Evolutionary conservation across 2,329 filamentous ascomycete genomes (phyloP).

Genomic region (Mycogone perniciosa): DNA sequence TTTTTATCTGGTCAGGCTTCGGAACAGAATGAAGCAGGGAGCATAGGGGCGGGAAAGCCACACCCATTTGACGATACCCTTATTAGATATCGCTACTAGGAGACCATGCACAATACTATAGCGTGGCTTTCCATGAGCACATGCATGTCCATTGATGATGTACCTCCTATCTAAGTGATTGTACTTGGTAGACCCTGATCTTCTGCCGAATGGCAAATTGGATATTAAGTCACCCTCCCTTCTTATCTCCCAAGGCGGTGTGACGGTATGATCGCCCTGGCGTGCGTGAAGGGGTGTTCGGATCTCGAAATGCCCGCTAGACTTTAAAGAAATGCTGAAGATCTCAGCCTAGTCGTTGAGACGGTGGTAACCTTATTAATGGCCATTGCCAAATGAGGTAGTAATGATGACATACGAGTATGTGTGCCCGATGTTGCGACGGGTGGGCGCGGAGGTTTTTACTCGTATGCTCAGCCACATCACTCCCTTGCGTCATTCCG

Average conservation of each 20-base stretch:
- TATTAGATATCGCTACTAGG: background rate
- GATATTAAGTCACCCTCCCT: background rate
- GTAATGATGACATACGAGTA: background rate
- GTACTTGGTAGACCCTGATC: no score
- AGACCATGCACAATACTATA: background rate
- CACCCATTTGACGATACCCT: slow-evolving; percentile 3
- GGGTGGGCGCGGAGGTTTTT: background rate
- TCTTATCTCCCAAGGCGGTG: background rate
- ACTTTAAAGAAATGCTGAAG: background rate
- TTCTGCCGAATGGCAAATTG: no score
- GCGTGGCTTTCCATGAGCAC: no score
- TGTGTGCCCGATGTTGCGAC: background rate
- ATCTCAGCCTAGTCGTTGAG: background rate
- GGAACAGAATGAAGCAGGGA: background rate
- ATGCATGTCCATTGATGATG: no score
- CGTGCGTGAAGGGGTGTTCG: background rate
- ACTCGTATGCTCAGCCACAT: background rate
- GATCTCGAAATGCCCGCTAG: background rate
- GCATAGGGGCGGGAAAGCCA: background rate
- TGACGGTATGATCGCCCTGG: background rate
- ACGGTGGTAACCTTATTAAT: background rate
- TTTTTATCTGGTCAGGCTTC: background rate
- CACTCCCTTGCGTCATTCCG: background rate
- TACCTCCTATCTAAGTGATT: no score
- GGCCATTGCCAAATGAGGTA: background rate